These are phyloP conservation scores for Podaxis sp. DNA, from an alignment of 768 basidiomycete genomes.

Conservation along the genomic window DNA sequence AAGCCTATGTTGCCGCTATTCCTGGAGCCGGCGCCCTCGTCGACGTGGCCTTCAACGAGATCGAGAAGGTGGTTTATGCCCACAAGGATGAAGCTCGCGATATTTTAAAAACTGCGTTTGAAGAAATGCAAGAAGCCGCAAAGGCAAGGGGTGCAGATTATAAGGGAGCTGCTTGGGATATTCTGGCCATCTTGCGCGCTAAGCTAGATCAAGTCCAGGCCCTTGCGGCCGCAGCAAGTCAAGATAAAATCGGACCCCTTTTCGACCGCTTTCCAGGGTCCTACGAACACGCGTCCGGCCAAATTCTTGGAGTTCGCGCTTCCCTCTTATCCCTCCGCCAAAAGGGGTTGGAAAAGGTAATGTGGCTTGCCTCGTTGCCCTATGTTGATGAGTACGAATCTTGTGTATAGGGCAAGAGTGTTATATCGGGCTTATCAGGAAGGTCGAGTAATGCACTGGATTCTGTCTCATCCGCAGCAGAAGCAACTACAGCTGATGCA, in stretches of 20 bases:
- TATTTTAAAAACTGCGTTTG: constrained; percentile 33
- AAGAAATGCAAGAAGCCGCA: constrained; percentile 30
- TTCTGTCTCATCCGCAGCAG: too few species aligned
- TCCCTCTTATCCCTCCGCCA: background rate
- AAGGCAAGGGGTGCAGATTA: constrained; percentile 1
- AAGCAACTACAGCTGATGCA: too few species aligned
- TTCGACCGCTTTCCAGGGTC: constrained; percentile 6
- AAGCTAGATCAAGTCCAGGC: constrained; percentile 1
- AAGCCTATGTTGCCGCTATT: constrained; percentile 37
- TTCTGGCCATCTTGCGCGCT: constrained; percentile 4
- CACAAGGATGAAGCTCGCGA: constrained; percentile 38
- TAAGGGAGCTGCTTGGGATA: constrained; percentile 5
- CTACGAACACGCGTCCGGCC: background rate
- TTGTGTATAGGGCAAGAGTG: background rate
- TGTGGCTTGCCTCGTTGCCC: background rate
- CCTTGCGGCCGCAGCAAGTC: background rate
- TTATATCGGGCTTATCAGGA: background rate
- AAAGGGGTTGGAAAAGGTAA: constrained; percentile 8
- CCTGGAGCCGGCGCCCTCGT: constrained; percentile 37
- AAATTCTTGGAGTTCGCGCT: background rate
- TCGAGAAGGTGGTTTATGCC: constrained; percentile 34
- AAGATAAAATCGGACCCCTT: constrained; percentile 6
- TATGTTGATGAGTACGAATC: background rate
- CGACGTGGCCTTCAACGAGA: constrained; percentile 41
- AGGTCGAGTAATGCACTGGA: background rate